Evolutionary conservation across 805 yeast genomes (phyloP), one percentile per base, ranked within the genome.

Genomic region (Nakazawaea molendinolei): DNA sequence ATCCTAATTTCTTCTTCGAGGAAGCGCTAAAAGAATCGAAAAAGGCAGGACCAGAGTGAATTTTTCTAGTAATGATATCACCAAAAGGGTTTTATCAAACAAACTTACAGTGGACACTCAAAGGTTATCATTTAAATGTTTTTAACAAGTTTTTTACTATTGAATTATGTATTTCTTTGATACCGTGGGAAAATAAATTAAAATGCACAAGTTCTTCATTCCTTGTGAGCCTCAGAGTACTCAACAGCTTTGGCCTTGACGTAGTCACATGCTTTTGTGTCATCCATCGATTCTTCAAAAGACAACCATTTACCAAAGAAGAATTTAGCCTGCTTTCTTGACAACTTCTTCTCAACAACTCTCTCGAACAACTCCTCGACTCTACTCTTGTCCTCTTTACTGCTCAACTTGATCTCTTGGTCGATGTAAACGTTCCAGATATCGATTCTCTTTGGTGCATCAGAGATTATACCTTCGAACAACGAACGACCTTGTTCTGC

Each of bases 351-450:
- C 22, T 67, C 52, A 28, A 83, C 51, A 3, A 82, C 85, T 56
- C 97, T 75, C 57, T 89, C 95, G 49, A 87, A 89, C 42, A 90
- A 65, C 14, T 74, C 82, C 52, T 80, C 90, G 24, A 78, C 82
- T 56, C 76, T 79, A 46, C 64, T 63, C 58, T 78, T 79, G 35
- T 77, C 81, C 36, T 70, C 74, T 20, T 60, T 53, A 60, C 86
- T 87, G 12, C 27, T 15, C 17, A 31, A 31, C 13, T 37, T 37
- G 50, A 86, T 79, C 58, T 90, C 97, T 58, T 86, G 95, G 58
- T 90, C 98, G 45, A 90, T 73, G 60, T 87, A 90, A 27, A 90
- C 95, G 52, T 84, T 89, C 97, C 97, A 90, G 43, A 90, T 60
- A 58, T 90, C 98, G 43, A 86, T 74, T 62, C 95, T 76, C 69